Evolutionary conservation across 441 rosid species (phyloP), one percentile per base, ranked within the genome.

Genomic region (Theobroma grandiflorum): DNA sequence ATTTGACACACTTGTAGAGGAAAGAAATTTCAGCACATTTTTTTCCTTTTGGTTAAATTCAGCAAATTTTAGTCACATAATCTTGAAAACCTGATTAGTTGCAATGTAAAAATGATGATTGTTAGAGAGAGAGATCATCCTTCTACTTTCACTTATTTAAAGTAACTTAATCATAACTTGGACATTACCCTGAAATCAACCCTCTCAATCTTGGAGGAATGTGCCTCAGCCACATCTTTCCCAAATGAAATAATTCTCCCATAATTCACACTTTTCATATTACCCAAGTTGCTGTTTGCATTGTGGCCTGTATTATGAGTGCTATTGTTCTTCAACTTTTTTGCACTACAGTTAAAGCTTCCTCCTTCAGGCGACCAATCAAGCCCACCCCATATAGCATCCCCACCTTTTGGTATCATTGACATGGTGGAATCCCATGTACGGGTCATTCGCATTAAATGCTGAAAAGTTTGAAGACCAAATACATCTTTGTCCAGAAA

Each of bases 371-470:
- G 89, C 73, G 91, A 84, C 91, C 87, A 86, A 70, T 85, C 91
- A 69, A 84, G 86, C 71, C 82, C 86, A 12, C 91, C 91, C 91
- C 89, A 88, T 33, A 88, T 80, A 35, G 87, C 84, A 7, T 87
- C 89, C 73, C 89, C 91, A 49, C 91, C 91, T 79, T 85, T 87
- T 9, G 88, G 91, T 64, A 88, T 77, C 91, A 88, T 86, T 74
- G 89, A 87, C 87, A 85, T 79, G 53, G 91, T 82, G 40, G 91
- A 81, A 78, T 88, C 89, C 89, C 91, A 88, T 5, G 89, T 87
- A 35, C 87, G 86, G 37, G 85, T 84, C 88, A 88, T 88, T 72
- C 89, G 80, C 89, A 88, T 86, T 38, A 85, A 43, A 67, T 69
- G 89, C 55, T 88, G 82, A 63, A 88, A 78, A 22, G 88, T 88